phyloP scores from a whole-genome alignment of 2,329 filamentous ascomycete genomes.

The Diaporthe citriasiana region DNA sequence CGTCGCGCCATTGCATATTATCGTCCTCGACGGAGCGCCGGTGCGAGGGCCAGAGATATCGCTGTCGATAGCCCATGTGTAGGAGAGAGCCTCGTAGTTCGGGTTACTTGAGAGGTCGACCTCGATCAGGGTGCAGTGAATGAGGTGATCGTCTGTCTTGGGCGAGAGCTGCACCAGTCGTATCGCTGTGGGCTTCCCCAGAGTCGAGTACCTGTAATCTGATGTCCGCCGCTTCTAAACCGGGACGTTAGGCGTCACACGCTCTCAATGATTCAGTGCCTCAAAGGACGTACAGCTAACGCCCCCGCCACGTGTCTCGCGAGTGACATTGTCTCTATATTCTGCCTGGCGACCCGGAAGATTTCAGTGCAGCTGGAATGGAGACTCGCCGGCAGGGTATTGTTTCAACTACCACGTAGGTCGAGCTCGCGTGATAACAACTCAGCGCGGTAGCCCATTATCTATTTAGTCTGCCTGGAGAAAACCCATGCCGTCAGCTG shows the following conservation, averaged over 20 bases:
- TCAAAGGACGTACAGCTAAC: background rate
- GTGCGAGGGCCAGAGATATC: slow-evolving; percentile 9
- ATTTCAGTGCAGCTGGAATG: background rate
- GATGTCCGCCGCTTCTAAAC: background rate
- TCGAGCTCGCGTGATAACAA: background rate
- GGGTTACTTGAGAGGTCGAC: background rate
- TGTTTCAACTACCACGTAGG: background rate
- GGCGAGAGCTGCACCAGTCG: slow-evolving; percentile 1
- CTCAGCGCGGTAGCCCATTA: background rate
- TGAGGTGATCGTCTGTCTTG: background rate
- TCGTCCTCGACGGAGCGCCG: background rate
- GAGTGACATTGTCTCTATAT: background rate
- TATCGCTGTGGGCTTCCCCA: background rate
- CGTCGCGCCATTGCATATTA: background rate
- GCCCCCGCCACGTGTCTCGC: slow-evolving; percentile 1
- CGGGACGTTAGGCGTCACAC: background rate
- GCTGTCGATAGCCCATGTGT: slow-evolving; percentile 14
- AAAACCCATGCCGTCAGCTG: background rate
- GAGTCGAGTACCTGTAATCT: background rate
- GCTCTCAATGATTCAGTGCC: background rate
- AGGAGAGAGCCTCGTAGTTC: slow-evolving; percentile 5
- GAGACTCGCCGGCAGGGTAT: background rate
- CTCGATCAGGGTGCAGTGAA: background rate
- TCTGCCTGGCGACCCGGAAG: background rate
- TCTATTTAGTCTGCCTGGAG: background rate